These are phyloP conservation scores for Kodamaea sp. DNA, from an alignment of 1,139 yeast genomes.

Conservation along the genomic window DNA sequence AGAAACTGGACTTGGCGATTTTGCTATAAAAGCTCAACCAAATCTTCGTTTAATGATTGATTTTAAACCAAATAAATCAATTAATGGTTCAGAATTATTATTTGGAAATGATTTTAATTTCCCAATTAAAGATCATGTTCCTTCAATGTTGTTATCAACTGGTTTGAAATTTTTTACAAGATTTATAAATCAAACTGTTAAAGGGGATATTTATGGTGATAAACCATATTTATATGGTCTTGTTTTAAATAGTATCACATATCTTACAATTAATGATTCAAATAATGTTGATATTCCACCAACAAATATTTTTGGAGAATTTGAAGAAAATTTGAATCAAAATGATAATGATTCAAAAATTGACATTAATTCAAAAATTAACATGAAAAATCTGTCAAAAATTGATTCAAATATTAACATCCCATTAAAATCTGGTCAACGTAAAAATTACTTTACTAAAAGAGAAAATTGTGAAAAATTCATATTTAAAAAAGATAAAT, in stretches of 20 bases:
- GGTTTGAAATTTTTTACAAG: slow-evolving; percentile 54
- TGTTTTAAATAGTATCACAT: slow-evolving; percentile 55
- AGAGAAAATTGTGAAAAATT: slow-evolving; percentile 30
- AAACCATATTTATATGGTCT: slow-evolving; percentile 62
- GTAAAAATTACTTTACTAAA: slow-evolving; percentile 35
- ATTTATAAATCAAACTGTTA: slow-evolving; percentile 61
- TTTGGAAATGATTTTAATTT: slow-evolving; percentile 69
- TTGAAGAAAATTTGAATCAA: too few relatives aligned
- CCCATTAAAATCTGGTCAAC: slow-evolving; percentile 28
- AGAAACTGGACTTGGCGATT: slow-evolving; percentile 8
- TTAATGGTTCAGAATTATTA: slow-evolving; percentile 49
- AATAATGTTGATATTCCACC: not conserved
- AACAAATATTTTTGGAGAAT: not conserved
- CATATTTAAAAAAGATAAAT: slow-evolving; percentile 22
- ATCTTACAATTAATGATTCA: slow-evolving; percentile 21
- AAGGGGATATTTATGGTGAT: slow-evolving; percentile 60
- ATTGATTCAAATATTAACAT: slow-evolving; percentile 22
- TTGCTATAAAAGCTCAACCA: slow-evolving; percentile 15
- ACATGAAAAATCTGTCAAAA: not conserved
- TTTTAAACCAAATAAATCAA: slow-evolving; percentile 38
- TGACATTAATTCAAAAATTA: not conserved
- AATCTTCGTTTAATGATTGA: slow-evolving; percentile 36
- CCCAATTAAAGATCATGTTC: slow-evolving; percentile 59
- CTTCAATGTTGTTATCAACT: slow-evolving; percentile 42
- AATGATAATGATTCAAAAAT: not conserved